Evolutionary conservation across 306 rosid genomes (phyloP).

Genomic region (Glycine soja): DNA sequence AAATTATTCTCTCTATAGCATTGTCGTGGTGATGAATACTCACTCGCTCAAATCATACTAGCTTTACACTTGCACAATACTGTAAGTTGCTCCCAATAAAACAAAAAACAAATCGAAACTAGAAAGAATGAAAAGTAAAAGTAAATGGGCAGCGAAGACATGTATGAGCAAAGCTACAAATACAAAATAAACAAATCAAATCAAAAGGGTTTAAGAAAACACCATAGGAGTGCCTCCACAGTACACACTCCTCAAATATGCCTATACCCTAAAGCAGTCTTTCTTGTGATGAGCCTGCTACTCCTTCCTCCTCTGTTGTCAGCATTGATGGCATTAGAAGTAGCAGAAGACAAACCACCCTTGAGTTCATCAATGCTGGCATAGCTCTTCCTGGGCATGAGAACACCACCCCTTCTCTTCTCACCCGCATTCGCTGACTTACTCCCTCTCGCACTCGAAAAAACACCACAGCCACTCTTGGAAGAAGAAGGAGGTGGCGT

Average conservation of each 20-base stretch:
- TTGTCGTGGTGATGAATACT: constrained; percentile 1
- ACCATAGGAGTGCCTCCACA: too few relatives aligned
- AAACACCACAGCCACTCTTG: constrained; percentile 48
- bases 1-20: constrained; percentile 3
- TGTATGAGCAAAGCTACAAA: not conserved
- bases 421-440: constrained; percentile 71
- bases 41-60: constrained; percentile 6
- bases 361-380: constrained; percentile 75
- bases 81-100: not conserved
- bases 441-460: constrained; percentile 76
- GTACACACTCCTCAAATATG: constrained; percentile 30
- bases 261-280: constrained; percentile 60
- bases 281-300: constrained; percentile 54
- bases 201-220: not conserved
- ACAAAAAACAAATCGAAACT: not conserved
- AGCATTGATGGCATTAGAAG: constrained; percentile 61
- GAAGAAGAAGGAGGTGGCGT: constrained; percentile 63
- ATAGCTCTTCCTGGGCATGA: constrained; percentile 82
- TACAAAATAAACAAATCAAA: constrained; percentile 12
- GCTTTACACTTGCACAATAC: not conserved
- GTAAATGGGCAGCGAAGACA: not conserved
- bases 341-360: constrained; percentile 48
- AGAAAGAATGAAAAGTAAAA: constrained; percentile 20
- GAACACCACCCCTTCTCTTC: not conserved
- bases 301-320: constrained; percentile 44